Conservation (phyloP, 2,329 filamentous ascomycete genomes). For the Cadophora malorum region DNA sequence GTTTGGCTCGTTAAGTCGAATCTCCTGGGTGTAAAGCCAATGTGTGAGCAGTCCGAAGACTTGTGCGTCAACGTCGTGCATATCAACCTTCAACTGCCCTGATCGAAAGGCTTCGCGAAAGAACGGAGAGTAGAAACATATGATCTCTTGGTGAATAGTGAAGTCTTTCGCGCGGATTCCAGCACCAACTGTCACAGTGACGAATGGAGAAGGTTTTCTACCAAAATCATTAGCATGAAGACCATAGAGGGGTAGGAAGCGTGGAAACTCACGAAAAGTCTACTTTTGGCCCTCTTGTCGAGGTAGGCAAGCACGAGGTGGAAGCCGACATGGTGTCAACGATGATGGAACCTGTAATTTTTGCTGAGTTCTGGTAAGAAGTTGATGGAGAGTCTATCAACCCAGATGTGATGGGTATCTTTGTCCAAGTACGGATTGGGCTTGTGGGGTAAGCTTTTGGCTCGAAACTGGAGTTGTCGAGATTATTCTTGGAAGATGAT, state of each 20-base stretch:
- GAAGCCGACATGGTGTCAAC: too few species aligned
- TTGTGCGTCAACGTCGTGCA: constrained; percentile 20
- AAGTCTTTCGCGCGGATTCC: not conserved
- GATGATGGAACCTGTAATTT: too few species aligned
- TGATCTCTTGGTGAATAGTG: constrained; percentile 23
- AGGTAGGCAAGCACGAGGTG: too few species aligned
- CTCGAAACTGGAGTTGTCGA: too few species aligned
- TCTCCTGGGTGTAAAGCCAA: constrained; percentile 28
- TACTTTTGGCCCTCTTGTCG: not conserved
- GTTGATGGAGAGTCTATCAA: too few species aligned
- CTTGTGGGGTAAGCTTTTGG: too few species aligned
- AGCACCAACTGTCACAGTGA: not conserved
- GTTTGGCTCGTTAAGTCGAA: not conserved
- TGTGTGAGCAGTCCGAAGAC: constrained; percentile 20
- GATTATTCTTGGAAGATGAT: too few species aligned
- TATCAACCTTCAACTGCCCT: not conserved
- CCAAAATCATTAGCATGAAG: not conserved
- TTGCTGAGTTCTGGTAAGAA: too few species aligned
- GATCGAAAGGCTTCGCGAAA: constrained; percentile 22
- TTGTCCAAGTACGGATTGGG: too few species aligned
- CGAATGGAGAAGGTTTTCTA: not conserved
- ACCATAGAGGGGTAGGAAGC: too few species aligned
- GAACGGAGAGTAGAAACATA: constrained; percentile 25
- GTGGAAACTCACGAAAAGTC: constrained; percentile 1
- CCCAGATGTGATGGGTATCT: too few species aligned